These are phyloP conservation scores for Beauveria brongniartii DNA, from an alignment of 2,329 filamentous ascomycete species.

Conservation along the genomic window DNA sequence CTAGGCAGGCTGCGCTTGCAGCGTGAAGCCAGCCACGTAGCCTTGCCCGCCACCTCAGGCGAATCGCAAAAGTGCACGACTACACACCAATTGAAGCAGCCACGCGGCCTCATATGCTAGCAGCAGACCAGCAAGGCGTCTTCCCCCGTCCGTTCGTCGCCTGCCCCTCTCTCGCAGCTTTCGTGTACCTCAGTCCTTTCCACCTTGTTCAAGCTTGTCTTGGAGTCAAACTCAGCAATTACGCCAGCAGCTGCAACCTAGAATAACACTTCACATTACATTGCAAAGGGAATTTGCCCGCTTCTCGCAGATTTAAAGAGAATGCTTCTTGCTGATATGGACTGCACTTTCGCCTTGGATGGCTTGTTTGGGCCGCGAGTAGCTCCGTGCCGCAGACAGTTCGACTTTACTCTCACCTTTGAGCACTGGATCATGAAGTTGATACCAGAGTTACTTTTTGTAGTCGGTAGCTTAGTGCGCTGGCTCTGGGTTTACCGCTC, in stretches of 20 bases:
- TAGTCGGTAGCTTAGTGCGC: background rate
- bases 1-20: too few species aligned
- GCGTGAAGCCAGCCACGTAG: too few species aligned
- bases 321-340: background rate
- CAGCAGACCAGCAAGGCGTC: background rate
- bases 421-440: background rate
- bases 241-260: background rate
- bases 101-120: background rate
- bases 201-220: background rate
- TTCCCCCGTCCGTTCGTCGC: background rate
- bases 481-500: background rate
- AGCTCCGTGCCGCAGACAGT: background rate
- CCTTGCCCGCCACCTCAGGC: too few species aligned
- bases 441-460: background rate
- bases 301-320: background rate
- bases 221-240: background rate
- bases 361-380: background rate
- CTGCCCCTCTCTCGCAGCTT: background rate
- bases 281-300: background rate
- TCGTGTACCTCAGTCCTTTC: background rate
- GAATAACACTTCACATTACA: background rate
- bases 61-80: too few species aligned
- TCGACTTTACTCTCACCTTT: constrained; percentile 2
- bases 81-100: background rate
- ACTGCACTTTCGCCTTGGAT: background rate